A percentile compares a stretch with the other conserved stretches of the same genome.
phyloP scores from a whole-genome alignment of 2,329 filamentous ascomycete species.

The Zymoseptoria ardabiliae region DNA sequence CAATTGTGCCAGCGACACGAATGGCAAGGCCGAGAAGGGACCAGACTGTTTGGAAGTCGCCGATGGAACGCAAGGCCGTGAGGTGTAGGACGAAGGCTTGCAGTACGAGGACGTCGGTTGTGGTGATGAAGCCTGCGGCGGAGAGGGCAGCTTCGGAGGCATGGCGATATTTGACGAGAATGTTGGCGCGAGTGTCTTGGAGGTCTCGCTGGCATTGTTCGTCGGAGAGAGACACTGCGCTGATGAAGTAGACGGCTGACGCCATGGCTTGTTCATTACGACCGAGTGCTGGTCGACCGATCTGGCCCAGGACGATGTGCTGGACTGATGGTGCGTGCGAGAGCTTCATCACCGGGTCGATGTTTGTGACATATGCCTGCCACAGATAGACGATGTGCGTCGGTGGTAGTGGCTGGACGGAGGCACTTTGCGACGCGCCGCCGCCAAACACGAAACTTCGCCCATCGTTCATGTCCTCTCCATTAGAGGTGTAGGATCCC shows the following conservation, averaged over 20 bases:
- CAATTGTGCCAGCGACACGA: slow-evolving; percentile 41
- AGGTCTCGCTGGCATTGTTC: slow-evolving; percentile 21
- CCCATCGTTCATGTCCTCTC: slow-evolving; percentile 9
- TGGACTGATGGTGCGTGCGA: slow-evolving; percentile 67
- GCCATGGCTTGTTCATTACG: slow-evolving; percentile 32
- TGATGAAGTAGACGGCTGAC: slow-evolving; percentile 30
- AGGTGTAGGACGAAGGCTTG: slow-evolving; percentile 28
- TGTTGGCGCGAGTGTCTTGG: slow-evolving; percentile 12
- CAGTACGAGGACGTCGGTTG: slow-evolving; percentile 22
- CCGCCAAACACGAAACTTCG: slow-evolving; percentile 20
- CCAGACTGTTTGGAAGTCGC: slow-evolving; percentile 21
- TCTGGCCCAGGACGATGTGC: slow-evolving; percentile 55
- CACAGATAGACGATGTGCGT: slow-evolving; percentile 57
- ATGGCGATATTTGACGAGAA: slow-evolving; percentile 21
- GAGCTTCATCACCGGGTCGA: slow-evolving; percentile 66
- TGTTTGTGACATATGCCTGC: slow-evolving; percentile 66
- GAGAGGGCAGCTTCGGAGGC: slow-evolving; percentile 22
- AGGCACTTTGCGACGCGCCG: slow-evolving; percentile 9
- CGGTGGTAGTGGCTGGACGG: slow-evolving; percentile 4
- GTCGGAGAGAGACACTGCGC: slow-evolving; percentile 26
- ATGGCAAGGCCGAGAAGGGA: slow-evolving; percentile 29
- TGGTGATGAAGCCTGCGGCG: slow-evolving; percentile 24
- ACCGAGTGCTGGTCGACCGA: slow-evolving; percentile 49
- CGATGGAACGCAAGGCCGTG: slow-evolving; percentile 17
- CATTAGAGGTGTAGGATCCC: not conserved